Evolutionary conservation across 2,329 filamentous ascomycete species (phyloP).

Genomic region (Alternaria rosae): DNA sequence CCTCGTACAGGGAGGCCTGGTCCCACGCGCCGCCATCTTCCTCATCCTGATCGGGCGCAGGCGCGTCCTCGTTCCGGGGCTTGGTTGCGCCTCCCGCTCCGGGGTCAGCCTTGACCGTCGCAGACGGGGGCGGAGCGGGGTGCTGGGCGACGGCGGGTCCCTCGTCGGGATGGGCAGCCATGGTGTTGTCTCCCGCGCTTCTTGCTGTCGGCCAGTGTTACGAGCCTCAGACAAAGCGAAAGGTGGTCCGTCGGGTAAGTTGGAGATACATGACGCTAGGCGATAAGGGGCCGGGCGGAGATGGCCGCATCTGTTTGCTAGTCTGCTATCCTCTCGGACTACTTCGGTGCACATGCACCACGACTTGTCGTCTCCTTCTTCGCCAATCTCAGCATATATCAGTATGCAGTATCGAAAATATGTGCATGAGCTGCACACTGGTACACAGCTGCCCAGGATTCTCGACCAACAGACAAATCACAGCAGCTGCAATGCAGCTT

Average conservation of each 20-base stretch:
- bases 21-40: conserved; percentile 42
- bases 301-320: conserved; percentile 12
- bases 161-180: conserved; percentile 37
- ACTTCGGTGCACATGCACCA: neutral
- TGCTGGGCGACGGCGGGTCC: conserved; percentile 41
- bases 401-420: conserved; percentile 14
- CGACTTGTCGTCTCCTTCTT: conserved; percentile 18
- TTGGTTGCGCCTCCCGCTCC: conserved; percentile 24
- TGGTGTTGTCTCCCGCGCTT: conserved; percentile 25
- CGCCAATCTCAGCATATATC: conserved; percentile 19
- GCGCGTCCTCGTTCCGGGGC: conserved; percentile 22
- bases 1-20: conserved; percentile 43
- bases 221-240: conserved; percentile 18
- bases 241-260: conserved; percentile 22
- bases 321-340: neutral
- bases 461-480: conserved; percentile 8
- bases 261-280: conserved; percentile 17
- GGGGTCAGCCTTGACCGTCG: conserved; percentile 26
- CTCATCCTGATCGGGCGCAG: conserved; percentile 19
- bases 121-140: conserved; percentile 22
- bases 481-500: neutral
- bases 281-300: conserved; percentile 8
- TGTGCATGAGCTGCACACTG: conserved; percentile 9
- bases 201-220: conserved; percentile 16
- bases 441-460: conserved; percentile 13